Evolutionary conservation across 768 basidiomycete genomes (phyloP).

Genomic region (Tricholoma furcatifolium): DNA sequence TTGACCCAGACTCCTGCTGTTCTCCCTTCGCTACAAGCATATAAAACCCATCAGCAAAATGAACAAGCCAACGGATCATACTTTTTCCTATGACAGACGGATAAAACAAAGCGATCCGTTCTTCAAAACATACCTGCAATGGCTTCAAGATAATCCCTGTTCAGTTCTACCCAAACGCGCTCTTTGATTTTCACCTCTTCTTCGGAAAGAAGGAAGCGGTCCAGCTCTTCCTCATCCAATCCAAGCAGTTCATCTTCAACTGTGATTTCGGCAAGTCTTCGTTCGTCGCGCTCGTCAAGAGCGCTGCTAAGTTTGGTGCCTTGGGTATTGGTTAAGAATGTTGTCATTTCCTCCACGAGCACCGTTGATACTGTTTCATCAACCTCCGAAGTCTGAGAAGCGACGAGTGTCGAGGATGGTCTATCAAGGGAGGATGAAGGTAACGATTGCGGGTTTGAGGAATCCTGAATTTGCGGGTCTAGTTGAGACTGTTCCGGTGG

Average conservation of each 20-base stretch:
- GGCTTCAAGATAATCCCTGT: constrained; percentile 86
- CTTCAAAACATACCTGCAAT: constrained; percentile 63
- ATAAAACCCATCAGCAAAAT: constrained; percentile 41
- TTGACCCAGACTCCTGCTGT: constrained; percentile 39
- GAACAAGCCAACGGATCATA: constrained; percentile 8
- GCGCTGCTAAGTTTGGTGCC: constrained; percentile 59
- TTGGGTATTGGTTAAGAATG: constrained; percentile 60
- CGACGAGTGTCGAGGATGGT: constrained; percentile 13
- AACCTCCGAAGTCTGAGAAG: constrained; percentile 35
- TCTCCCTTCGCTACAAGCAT: constrained; percentile 63
- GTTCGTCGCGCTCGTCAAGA: constrained; percentile 65
- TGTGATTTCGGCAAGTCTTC: constrained; percentile 52
- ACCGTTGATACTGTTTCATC: constrained; percentile 64
- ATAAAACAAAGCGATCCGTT: background rate
- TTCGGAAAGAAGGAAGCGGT: constrained; percentile 72
- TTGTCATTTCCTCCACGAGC: constrained; percentile 69
- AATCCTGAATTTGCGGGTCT: background rate
- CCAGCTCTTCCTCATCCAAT: constrained; percentile 90
- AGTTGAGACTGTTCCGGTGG: background rate
- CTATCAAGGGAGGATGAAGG: background rate
- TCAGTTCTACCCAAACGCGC: constrained; percentile 92
- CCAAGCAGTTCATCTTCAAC: constrained; percentile 66
- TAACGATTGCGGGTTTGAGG: background rate
- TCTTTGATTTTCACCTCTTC: constrained; percentile 86
- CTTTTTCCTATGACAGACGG: constrained; percentile 1